A percentile compares a stretch with the other conserved stretches of the same genome.
Evolutionary conservation across 2,329 filamentous ascomycete species (phyloP).

Genomic region (Aphanoascus verrucosus): DNA sequence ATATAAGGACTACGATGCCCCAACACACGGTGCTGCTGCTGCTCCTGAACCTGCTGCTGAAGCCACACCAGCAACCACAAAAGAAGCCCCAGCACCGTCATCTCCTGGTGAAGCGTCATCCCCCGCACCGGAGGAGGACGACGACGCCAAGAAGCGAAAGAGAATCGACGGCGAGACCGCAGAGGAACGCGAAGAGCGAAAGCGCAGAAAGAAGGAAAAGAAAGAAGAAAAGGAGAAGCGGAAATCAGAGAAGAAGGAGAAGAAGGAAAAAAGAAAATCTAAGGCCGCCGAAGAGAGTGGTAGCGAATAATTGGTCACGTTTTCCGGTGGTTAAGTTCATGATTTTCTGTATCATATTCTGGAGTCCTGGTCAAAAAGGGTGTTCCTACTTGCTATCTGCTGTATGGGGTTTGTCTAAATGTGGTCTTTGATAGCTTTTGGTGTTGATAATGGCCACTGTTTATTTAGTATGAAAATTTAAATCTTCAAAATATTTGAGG

Average conservation of each 20-base stretch:
- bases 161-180: slow-evolving; percentile 46
- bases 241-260: slow-evolving; percentile 49
- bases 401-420: background rate
- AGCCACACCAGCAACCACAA: slow-evolving; percentile 32
- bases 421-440: background rate
- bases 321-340: slow-evolving; percentile 11
- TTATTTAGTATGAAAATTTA: background rate
- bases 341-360: slow-evolving; percentile 34
- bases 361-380: slow-evolving; percentile 33
- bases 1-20: slow-evolving; percentile 76
- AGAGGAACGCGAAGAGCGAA: slow-evolving; percentile 45
- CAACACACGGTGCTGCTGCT: slow-evolving; percentile 25
- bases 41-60: slow-evolving; percentile 39
- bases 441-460: slow-evolving; percentile 2
- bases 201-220: slow-evolving; percentile 62
- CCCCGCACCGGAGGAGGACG: slow-evolving; percentile 28
- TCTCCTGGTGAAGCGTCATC: slow-evolving; percentile 23
- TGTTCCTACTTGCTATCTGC: slow-evolving; percentile 1
- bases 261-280: slow-evolving; percentile 44
- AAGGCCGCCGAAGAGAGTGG: slow-evolving; percentile 58
- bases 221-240: slow-evolving; percentile 47
- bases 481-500: background rate
- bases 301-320: slow-evolving; percentile 32
- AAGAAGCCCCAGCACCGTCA: slow-evolving; percentile 22
- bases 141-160: slow-evolving; percentile 45